Conservation (phyloP, 1,284 basidiomycete species). For the Rhodotorula glutinis region DNA sequence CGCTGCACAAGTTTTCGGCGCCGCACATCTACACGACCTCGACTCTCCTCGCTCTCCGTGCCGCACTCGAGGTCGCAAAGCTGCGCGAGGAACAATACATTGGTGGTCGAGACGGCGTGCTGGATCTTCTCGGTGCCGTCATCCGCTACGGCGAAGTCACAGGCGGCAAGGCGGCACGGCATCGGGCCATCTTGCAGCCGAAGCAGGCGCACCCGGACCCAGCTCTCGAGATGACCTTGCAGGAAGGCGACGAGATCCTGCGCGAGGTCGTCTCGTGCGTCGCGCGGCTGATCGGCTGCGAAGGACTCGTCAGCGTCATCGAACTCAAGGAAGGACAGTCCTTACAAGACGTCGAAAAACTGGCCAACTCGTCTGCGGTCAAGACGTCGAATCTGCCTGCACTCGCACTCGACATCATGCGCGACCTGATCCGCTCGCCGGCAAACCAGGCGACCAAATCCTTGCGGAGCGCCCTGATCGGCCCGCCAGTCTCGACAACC, state of each 20-base stretch:
- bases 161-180: conserved; percentile 16
- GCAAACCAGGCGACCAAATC: conserved; percentile 44
- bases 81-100: conserved; percentile 38
- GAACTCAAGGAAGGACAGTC: conserved; percentile 25
- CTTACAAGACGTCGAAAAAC: conserved; percentile 20
- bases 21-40: conserved; percentile 40
- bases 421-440: conserved; percentile 43
- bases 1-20: conserved; percentile 43
- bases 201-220: background rate
- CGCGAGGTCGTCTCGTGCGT: conserved; percentile 42
- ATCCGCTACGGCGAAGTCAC: conserved; percentile 38
- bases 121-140: conserved; percentile 35
- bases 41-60: conserved; percentile 32
- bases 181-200: background rate
- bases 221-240: conserved; percentile 1
- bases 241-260: conserved; percentile 38
- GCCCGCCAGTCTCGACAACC: conserved; percentile 18
- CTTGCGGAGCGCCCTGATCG: conserved; percentile 36
- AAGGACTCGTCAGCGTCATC: conserved; percentile 39
- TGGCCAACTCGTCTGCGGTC: conserved; percentile 8
- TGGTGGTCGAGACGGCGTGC: conserved; percentile 36
- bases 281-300: conserved; percentile 41
- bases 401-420: conserved; percentile 41
- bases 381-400: conserved; percentile 32
- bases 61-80: conserved; percentile 35